Percentiles rank a stretch among this genome's conserved stretches.
These are phyloP conservation scores for Canavalia gladiata DNA, from an alignment of 306 rosid species.

Conservation along the genomic window DNA sequence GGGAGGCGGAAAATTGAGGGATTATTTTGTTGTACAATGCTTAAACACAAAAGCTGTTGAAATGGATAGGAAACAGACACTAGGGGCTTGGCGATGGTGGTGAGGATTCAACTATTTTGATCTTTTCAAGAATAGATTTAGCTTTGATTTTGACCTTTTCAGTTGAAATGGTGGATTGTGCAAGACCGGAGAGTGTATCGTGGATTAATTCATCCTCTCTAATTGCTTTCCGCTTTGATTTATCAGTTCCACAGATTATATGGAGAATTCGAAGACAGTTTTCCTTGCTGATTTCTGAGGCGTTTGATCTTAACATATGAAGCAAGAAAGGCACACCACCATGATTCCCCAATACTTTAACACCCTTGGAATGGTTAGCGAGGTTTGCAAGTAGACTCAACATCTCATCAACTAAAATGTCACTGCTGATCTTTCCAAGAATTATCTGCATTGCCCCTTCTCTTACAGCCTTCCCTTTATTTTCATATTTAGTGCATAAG, in stretches of 20 bases:
- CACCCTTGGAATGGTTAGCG: constrained; percentile 51
- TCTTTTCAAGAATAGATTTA: constrained; percentile 53
- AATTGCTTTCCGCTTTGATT: constrained; percentile 51
- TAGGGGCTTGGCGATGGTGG: not conserved
- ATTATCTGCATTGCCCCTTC: constrained; percentile 60
- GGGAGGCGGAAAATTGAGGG: too few relatives aligned
- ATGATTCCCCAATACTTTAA: constrained; percentile 54
- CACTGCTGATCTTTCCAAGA: constrained; percentile 51
- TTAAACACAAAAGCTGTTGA: too few relatives aligned
- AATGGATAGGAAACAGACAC: too few relatives aligned
- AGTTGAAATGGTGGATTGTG: not conserved
- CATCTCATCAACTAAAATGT: constrained; percentile 54
- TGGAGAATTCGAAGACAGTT: constrained; percentile 51
- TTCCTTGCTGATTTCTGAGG: constrained; percentile 54
- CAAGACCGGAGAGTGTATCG: constrained; percentile 53
- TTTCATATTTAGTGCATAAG: constrained; percentile 53
- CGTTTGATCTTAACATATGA: constrained; percentile 46
- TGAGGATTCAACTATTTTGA: constrained; percentile 2
- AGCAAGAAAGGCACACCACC: constrained; percentile 57
- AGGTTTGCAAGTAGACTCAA: constrained; percentile 58
- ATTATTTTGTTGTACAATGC: not conserved
- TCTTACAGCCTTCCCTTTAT: constrained; percentile 52
- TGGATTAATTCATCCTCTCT: constrained; percentile 52
- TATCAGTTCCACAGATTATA: constrained; percentile 39
- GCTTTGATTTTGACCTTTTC: too few relatives aligned